Evolutionary conservation across 2,329 filamentous ascomycete genomes (phyloP).

Genomic region (Claviceps purpurea): DNA sequence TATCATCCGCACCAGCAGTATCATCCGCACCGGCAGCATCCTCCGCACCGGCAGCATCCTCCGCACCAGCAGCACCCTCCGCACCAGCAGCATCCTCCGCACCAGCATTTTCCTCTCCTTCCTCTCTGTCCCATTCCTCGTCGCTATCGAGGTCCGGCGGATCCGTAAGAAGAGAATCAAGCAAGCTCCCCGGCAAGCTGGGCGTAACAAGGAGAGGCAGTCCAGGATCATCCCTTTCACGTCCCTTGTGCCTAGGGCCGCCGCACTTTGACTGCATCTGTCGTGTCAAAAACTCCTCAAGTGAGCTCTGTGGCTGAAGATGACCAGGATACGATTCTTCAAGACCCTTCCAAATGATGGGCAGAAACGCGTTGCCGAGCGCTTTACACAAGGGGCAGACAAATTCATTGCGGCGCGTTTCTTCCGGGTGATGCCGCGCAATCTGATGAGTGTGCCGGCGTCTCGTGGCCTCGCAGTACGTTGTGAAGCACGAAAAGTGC

Average conservation of each 20-base stretch:
- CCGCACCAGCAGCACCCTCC: too few species aligned
- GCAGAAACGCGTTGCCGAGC: conserved; percentile 84
- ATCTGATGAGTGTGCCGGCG: conserved; percentile 85
- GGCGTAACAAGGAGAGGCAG: conserved; percentile 20
- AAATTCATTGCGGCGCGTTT: conserved; percentile 69
- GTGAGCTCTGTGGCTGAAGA: conserved; percentile 45
- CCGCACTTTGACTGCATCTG: conserved; percentile 36
- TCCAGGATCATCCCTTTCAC: conserved; percentile 18
- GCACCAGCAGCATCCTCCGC: too few species aligned
- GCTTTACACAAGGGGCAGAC: conserved; percentile 96
- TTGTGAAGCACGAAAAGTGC: conserved; percentile 92
- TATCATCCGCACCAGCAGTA: too few species aligned
- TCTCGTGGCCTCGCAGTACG: conserved; percentile 73
- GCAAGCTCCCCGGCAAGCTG: conserved; percentile 24
- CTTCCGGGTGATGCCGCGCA: conserved; percentile 83
- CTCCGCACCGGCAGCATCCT: too few species aligned
- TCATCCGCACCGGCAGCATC: too few species aligned
- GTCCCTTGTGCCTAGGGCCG: conserved; percentile 25
- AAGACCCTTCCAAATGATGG: conserved; percentile 88
- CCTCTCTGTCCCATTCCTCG: conserved; percentile 10
- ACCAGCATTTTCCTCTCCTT: too few species aligned
- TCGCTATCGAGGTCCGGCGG: conserved; percentile 16
- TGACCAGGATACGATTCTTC: conserved; percentile 69
- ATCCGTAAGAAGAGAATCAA: conserved; percentile 23
- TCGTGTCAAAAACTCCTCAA: conserved; percentile 55